Evolutionary conservation across 106 monocot genomes (phyloP), one percentile per base, ranked within the genome.

Genomic region (Dendrobium huoshanense): DNA sequence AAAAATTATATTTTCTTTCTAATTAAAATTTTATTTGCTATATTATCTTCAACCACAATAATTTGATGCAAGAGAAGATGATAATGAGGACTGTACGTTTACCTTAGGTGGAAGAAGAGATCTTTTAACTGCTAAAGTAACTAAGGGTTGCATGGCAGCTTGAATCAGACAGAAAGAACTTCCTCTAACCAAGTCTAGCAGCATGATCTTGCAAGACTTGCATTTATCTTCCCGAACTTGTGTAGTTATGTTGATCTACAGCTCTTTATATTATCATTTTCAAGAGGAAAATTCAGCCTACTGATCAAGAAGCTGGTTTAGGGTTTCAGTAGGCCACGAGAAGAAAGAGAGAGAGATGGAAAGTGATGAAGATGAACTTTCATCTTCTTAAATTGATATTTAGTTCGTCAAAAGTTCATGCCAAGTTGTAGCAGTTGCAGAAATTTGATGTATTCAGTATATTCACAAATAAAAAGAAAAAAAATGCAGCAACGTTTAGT

Each of bases 51-150:
- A 37, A 37, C 37, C 37, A 37, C 37, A 29, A 29, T 33, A 25
- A 29, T 72, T 29, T 72, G 29, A 29, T 20, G 10, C 24, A n/a
- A 72, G 20, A 72, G 70, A 72, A 22, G 2, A 33, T 9, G 25
- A 29, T 11, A 72, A 11, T 5, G 22, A 72, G 20, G 22, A 4
- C 24, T 45, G 45, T 45, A 45, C 2, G 4, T 0, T 77, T 49
- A 84, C 84, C 79, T 79, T 76, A 18, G 40, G 80, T 1, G 64
- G 80, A 80, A 75, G 49, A 13, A 11, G 17, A 11, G 41, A 33
- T 9, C 43, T 8, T 48, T 70, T 75, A 43, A 67, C 73, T 49
- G 58, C 82, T 44, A 7, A n/a, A 41, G 4, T 25, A 43, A 29
- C 9, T 55, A 70, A 67, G 70, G 67, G 51, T 22, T 83, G 78